These are phyloP conservation scores for sorghum (Sorghum bicolor) DNA, from an alignment of 176 grass and related monocot species.

Conservation along the genomic window DNA sequence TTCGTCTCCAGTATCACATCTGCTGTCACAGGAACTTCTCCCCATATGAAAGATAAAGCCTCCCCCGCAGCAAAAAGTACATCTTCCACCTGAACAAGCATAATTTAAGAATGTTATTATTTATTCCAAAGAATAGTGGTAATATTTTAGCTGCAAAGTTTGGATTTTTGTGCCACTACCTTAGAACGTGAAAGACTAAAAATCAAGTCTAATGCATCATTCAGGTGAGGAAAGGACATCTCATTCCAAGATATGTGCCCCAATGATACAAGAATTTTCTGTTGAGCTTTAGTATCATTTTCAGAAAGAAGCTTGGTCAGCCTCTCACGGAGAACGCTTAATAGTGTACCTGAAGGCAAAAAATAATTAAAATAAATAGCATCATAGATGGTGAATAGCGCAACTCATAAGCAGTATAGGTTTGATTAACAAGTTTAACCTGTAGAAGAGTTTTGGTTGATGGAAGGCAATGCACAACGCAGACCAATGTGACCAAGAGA, in stretches of 20 bases:
- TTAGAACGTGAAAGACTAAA: conserved; percentile 84
- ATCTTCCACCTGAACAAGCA: conserved; percentile 74
- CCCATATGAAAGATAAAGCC: conserved; percentile 97
- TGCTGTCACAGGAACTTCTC: conserved; percentile 70
- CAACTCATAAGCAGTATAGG: background rate
- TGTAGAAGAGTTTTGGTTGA: conserved; percentile 52
- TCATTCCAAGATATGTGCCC: conserved; percentile 92
- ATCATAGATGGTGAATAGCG: conserved; percentile 1
- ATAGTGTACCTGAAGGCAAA: conserved; percentile 57
- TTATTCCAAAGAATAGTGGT: conserved; percentile 25
- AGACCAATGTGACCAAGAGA: conserved; percentile 92
- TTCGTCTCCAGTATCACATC: conserved; percentile 86
- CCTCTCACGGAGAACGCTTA: conserved; percentile 57
- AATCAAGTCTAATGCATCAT: conserved; percentile 76
- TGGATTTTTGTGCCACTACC: conserved; percentile 40
- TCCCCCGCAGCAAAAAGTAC: conserved; percentile 92
- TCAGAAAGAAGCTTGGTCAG: conserved; percentile 79
- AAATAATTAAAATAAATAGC: conserved; percentile 19
- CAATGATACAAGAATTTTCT: conserved; percentile 90
- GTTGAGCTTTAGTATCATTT: conserved; percentile 85
- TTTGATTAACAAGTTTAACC: conserved; percentile 45
- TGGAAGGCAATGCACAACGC: conserved; percentile 50
- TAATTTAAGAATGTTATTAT: conserved; percentile 14
- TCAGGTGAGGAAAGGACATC: conserved; percentile 69
- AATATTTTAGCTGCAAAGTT: conserved; percentile 2